Conservation (phyloP, 805 yeast species). For the Monosporozyma yasuniensis region DNA sequence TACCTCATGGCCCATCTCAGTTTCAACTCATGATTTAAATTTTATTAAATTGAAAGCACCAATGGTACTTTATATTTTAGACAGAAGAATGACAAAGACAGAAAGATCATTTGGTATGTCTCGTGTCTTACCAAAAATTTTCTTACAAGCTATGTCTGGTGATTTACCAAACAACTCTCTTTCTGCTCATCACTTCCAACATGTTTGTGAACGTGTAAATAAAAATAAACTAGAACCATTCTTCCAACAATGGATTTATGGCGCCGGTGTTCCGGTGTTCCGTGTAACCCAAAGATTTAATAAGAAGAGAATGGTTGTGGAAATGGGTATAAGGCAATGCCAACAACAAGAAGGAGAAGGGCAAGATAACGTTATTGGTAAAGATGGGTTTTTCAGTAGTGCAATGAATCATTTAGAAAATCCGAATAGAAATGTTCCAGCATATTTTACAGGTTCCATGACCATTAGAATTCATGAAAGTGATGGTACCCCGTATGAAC, state of each 20-base stretch:
- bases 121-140: constrained; percentile 83
- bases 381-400: constrained; percentile 23
- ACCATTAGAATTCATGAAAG: constrained; percentile 96
- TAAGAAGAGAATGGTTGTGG: constrained; percentile 87
- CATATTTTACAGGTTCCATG: constrained; percentile 83
- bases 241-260: constrained; percentile 89
- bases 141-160: constrained; percentile 91
- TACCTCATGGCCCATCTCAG: constrained; percentile 26
- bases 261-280: constrained; percentile 82
- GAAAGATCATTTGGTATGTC: constrained; percentile 89
- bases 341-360: constrained; percentile 52
- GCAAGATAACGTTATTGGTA: constrained; percentile 18
- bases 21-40: constrained; percentile 39
- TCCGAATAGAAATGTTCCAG: constrained; percentile 15
- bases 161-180: constrained; percentile 72
- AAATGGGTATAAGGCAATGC: constrained; percentile 87
- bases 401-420: constrained; percentile 20
- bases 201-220: constrained; percentile 91
- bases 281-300: constrained; percentile 86
- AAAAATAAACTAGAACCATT: constrained; percentile 74
- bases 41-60: constrained; percentile 80
- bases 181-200: constrained; percentile 78
- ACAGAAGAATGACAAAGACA: constrained; percentile 89
- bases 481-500: constrained; percentile 98
- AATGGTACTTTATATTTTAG: constrained; percentile 71